A percentile compares a stretch with the other conserved stretches of the same genome.
These are phyloP conservation scores for Ophiostoma triangulosporum DNA, from an alignment of 2,329 filamentous ascomycete species.

Conservation along the genomic window DNA sequence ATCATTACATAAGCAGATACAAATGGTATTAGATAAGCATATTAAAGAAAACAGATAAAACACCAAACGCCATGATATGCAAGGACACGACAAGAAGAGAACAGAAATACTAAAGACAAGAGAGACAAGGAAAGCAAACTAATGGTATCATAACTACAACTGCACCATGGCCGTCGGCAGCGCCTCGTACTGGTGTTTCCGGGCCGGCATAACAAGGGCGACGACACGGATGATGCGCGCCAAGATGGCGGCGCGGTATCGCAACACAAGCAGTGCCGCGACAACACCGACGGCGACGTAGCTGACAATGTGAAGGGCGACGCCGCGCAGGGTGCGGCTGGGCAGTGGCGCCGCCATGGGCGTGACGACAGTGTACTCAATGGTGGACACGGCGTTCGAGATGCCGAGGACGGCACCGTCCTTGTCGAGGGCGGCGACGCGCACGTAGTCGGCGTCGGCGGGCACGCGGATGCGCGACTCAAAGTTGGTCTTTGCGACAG, in stretches of 20 bases:
- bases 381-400: not conserved
- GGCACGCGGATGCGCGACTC: not conserved
- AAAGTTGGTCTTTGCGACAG: not conserved
- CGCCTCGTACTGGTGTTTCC: constrained; percentile 1
- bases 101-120: not conserved
- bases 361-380: not conserved
- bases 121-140: not conserved
- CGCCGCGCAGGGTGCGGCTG: not conserved
- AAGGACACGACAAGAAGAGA: not conserved
- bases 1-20: too few species aligned
- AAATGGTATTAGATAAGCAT: too few species aligned
- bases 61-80: too few species aligned
- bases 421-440: constrained; percentile 3
- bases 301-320: not conserved
- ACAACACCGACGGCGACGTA: not conserved
- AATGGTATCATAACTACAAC: not conserved
- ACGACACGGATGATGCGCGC: not conserved
- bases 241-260: not conserved
- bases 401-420: not conserved
- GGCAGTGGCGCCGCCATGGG: not conserved
- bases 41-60: too few species aligned
- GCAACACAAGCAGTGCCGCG: not conserved
- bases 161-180: constrained; percentile 3
- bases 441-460: not conserved
- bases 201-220: not conserved